A percentile compares a stretch with the other conserved stretches of the same genome.
Evolutionary conservation across 2,329 filamentous ascomycete genomes (phyloP).

Genomic region (Colletotrichum trifolii): DNA sequence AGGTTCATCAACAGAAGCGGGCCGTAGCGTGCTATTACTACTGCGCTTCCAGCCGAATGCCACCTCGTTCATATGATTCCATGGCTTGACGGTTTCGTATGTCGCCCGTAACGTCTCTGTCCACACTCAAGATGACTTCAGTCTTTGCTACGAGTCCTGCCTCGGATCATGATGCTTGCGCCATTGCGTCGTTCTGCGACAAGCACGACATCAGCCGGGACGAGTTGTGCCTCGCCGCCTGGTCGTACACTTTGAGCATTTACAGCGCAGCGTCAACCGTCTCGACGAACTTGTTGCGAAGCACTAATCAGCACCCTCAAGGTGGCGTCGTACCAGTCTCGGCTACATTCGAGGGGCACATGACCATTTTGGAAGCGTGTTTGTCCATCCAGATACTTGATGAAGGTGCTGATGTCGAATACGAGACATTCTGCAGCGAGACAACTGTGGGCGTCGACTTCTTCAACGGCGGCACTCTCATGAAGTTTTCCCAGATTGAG

Average conservation of each 20-base stretch:
- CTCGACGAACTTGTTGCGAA: not conserved
- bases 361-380: not conserved
- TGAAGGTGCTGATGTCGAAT: not conserved
- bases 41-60: too few species aligned
- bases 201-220: not conserved
- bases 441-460: not conserved
- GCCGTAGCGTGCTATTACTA: too few species aligned
- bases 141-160: not conserved
- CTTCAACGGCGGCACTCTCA: not conserved
- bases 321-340: not conserved
- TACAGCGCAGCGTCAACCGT: conserved; percentile 1
- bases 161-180: not conserved
- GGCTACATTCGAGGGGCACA: not conserved
- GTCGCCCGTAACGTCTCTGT: not conserved
- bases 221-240: conserved; percentile 1
- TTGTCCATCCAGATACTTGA: not conserved
- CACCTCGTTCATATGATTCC: not conserved
- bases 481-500: not conserved
- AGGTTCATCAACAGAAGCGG: too few species aligned
- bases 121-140: not conserved
- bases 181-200: not conserved
- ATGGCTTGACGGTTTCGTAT: not conserved
- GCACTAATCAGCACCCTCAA: not conserved
- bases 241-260: conserved; percentile 4
- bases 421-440: not conserved